phyloP scores from a whole-genome alignment of 495 filamentous ascomycete genomes.

The Hypoxylon trugodes region DNA sequence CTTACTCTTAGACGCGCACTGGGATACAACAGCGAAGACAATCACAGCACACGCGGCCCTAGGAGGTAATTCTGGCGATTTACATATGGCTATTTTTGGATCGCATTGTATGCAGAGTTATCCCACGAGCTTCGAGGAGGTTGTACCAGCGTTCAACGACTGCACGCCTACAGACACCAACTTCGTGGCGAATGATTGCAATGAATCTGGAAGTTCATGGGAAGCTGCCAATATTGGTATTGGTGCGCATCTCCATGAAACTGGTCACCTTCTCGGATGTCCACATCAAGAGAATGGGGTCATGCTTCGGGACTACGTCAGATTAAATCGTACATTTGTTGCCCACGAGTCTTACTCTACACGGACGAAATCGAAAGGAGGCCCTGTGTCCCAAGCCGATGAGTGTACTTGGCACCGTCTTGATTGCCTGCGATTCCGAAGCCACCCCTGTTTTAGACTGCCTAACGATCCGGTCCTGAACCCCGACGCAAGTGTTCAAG shows the following conservation, averaged over 20 bases:
- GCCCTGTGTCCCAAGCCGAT: conserved; percentile 73
- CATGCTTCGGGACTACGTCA: conserved; percentile 88
- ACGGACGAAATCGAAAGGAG: conserved; percentile 81
- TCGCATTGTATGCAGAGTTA: conserved; percentile 90
- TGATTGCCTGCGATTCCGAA: conserved; percentile 85
- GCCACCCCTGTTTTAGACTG: conserved; percentile 88
- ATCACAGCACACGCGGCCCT: conserved; percentile 85
- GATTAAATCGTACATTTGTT: conserved; percentile 82
- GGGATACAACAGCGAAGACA: conserved; percentile 74
- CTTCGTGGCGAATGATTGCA: conserved; percentile 82
- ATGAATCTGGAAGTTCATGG: conserved; percentile 87
- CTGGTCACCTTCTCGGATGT: conserved; percentile 85
- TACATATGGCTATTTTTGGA: conserved; percentile 88
- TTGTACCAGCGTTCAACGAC: conserved; percentile 85
- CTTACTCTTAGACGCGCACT: conserved; percentile 84
- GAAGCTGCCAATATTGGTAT: conserved; percentile 92
- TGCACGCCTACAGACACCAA: conserved; percentile 86
- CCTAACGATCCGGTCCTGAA: conserved; percentile 74
- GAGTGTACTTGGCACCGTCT: conserved; percentile 91
- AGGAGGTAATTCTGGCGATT: conserved; percentile 68
- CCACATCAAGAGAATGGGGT: conserved; percentile 87
- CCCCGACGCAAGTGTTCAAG: conserved; percentile 81
- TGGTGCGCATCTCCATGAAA: conserved; percentile 89
- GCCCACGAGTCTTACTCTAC: conserved; percentile 82
- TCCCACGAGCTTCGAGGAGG: conserved; percentile 82